Evolutionary conservation across 805 yeast species (phyloP), one percentile per base, ranked within the genome.

Genomic region (Lachancea lanzarotensis): DNA sequence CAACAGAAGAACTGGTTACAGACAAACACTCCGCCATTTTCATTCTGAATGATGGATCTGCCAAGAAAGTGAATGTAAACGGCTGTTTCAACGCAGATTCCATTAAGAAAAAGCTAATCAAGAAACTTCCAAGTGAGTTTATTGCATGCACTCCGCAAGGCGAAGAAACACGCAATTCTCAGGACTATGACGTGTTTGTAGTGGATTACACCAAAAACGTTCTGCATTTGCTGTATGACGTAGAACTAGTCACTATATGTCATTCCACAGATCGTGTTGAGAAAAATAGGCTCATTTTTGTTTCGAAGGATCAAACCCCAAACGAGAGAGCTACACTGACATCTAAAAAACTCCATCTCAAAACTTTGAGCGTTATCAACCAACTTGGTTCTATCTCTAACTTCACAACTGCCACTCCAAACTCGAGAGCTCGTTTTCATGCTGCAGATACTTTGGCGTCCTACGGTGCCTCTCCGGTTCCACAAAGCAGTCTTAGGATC

Each of bases 51-150:
- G 86, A 82, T 63, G 96, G 96, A 1, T 70, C 81, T 7, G 72
- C 79, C 2, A 81, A 79, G 52, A 72, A 74, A 43, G 79, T 87
- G 35, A 82, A 82, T 54, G 82, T 87, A 1, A 75, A 78, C 15
- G 93, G 89, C 0, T 86, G 95, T 58, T 84, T 79, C 64, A 83
- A 82, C 58, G 89, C 95, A 1, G 83, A 79, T 46, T 76, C 88
- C 6, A 84, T 89, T 40, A 86, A 84, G 60, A 71, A 78, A 43
- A 81, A 80, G 52, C 79, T 84, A 1, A 66, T 87, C 46, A 78
- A 79, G 52, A 77, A 74, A 48, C 56, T 83, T 26, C 57, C 65
- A 7, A 45, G 53, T 5, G 67, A 61, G 41, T 50, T 56, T 29
- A 48, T 55, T n/a, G 53, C 49, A 0, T 35, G 42, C 10, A 43